A percentile compares a stretch with the other conserved stretches of the same genome.
Evolutionary conservation across 2,329 filamentous ascomycete genomes (phyloP).

Genomic region (Metarhizium humberi): DNA sequence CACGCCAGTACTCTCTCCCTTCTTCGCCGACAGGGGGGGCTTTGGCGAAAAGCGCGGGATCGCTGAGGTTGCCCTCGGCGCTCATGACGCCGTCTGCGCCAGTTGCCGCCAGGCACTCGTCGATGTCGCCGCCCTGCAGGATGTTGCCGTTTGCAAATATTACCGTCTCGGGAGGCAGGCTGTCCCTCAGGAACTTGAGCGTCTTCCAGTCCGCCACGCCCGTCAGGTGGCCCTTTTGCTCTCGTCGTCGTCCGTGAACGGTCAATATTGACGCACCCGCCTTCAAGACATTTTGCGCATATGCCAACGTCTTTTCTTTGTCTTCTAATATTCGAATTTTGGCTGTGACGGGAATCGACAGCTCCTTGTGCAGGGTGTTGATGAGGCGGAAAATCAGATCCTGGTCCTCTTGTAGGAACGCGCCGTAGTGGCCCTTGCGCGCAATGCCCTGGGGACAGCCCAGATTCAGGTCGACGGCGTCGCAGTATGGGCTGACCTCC

Average conservation of each 20-base stretch:
- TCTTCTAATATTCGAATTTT: conserved; percentile 90
- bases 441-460: conserved; percentile 97
- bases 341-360: conserved; percentile 80
- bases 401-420: conserved; percentile 91
- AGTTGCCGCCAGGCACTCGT: conserved; percentile 68
- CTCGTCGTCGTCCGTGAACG: conserved; percentile 77
- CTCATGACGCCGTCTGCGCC: conserved; percentile 93
- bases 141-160: conserved; percentile 97
- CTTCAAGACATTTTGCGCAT: conserved; percentile 76
- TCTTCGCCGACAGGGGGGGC: conserved; percentile 55
- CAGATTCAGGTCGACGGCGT: conserved; percentile 90
- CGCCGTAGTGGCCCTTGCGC: conserved; percentile 79
- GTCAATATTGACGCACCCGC: conserved; percentile 91
- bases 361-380: conserved; percentile 66
- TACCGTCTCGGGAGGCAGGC: conserved; percentile 77
- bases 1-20: conserved; percentile 79
- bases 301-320: conserved; percentile 75
- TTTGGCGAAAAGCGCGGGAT: conserved; percentile 75
- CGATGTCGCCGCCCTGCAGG: conserved; percentile 68
- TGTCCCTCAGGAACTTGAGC: conserved; percentile 73
- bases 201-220: conserved; percentile 88
- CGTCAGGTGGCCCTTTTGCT: conserved; percentile 94
- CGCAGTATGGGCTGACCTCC: conserved; percentile 76
- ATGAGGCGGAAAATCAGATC: conserved; percentile 75
- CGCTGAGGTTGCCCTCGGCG: conserved; percentile 88